Conservation (phyloP, 2,329 filamentous ascomycete genomes). For the Rachicladosporium sp. region DNA sequence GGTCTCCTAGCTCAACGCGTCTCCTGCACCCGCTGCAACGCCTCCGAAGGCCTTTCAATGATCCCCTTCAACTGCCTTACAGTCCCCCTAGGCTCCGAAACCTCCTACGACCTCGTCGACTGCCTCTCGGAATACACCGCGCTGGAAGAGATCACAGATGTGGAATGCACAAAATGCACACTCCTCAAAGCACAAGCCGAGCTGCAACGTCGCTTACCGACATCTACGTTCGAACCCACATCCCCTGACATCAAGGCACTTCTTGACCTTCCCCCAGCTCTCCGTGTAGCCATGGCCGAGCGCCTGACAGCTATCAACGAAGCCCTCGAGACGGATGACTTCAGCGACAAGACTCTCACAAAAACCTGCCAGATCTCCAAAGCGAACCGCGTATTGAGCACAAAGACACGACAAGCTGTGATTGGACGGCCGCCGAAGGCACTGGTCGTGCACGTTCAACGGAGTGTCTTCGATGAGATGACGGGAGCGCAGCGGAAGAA, state of each 20-base stretch:
- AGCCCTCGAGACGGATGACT: constrained; percentile 68
- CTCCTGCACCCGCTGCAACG: constrained; percentile 72
- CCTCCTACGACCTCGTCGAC: constrained; percentile 60
- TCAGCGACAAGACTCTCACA: constrained; percentile 45
- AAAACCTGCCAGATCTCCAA: constrained; percentile 37
- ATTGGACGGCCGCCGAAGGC: constrained; percentile 71
- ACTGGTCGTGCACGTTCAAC: constrained; percentile 77
- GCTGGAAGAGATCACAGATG: constrained; percentile 74
- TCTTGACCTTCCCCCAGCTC: constrained; percentile 28
- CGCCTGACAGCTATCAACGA: constrained; percentile 55
- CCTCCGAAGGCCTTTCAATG: constrained; percentile 76
- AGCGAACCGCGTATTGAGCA: constrained; percentile 59
- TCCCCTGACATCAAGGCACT: constrained; percentile 3
- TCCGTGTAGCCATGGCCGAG: constrained; percentile 30
- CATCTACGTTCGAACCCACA: constrained; percentile 5
- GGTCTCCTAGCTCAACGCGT: constrained; percentile 80
- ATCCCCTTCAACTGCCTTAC: constrained; percentile 92
- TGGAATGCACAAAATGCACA: constrained; percentile 87
- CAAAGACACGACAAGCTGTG: constrained; percentile 81
- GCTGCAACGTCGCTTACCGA: constrained; percentile 32
- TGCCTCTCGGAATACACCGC: constrained; percentile 75
- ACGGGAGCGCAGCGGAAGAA: constrained; percentile 78
- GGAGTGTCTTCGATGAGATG: constrained; percentile 77
- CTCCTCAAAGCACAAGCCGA: constrained; percentile 49
- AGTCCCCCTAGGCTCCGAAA: constrained; percentile 58